Conservation (phyloP, 78 protist species). For the Isochrysis galbana region DNA sequence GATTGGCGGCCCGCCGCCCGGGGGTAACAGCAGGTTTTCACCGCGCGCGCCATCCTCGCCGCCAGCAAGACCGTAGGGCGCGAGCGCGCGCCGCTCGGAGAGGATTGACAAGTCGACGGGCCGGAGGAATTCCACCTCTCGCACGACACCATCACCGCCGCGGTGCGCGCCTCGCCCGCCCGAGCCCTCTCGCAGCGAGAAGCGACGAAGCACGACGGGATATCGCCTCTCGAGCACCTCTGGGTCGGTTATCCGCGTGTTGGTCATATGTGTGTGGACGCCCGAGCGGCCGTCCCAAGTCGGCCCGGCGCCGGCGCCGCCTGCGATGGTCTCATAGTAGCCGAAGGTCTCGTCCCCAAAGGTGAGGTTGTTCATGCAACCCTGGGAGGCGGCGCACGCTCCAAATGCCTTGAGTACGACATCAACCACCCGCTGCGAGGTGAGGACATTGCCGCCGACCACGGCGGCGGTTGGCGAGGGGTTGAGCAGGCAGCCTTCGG, state of each 20-base stretch:
- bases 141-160: constrained; percentile 91
- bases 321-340: constrained; percentile 95
- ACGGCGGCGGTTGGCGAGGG: constrained; percentile 83
- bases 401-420: constrained; percentile 78
- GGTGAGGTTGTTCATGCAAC: constrained; percentile 94
- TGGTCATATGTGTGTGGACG: constrained; percentile 97
- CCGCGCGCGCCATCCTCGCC: constrained; percentile 84
- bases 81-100: constrained; percentile 63
- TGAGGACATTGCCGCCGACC: constrained; percentile 94
- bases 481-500: constrained; percentile 62
- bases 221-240: constrained; percentile 86
- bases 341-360: constrained; percentile 86
- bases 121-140: constrained; percentile 75
- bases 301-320: constrained; percentile 96
- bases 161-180: constrained; percentile 85
- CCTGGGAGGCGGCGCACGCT: constrained; percentile 74
- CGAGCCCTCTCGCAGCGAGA: constrained; percentile 70
- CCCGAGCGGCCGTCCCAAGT: constrained; percentile 76
- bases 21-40: constrained; percentile 53
- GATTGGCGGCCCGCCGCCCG: constrained; percentile 13
- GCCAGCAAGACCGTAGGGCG: constrained; percentile 48
- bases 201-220: constrained; percentile 63
- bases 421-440: constrained; percentile 90
- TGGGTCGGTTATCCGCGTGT: constrained; percentile 92
- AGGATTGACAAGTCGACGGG: constrained; percentile 50